Evolutionary conservation across 2,329 filamentous ascomycete genomes (phyloP), one percentile per base, ranked within the genome.

Genomic region (Teratosphaeria pseudoeucalypti): DNA sequence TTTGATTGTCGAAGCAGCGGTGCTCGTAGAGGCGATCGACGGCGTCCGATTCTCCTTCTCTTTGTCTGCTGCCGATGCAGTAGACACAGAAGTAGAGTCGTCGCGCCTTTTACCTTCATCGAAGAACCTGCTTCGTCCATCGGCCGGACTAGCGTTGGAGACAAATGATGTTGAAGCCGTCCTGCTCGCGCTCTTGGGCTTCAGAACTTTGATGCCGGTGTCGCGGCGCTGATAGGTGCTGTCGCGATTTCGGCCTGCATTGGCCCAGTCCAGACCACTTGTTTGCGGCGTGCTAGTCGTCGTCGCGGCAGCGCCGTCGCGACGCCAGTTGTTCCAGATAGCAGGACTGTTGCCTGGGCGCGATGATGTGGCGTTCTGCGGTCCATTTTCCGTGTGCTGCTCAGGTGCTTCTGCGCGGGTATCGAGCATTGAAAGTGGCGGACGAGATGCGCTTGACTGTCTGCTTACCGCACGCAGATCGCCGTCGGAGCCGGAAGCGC

Each of bases 191-290:
- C 85, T 79, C 71, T 90, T 94, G 1, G 92, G 86, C 69, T 91
- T 90, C 57, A 97, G 79, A 1, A 96, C 87, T 77, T 96, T 97
- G 88, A 97, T 97, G 56, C 85, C 86, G 56, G 88, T 83, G 79
- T 70, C 84, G 75, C 64, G 86, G 79, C 66, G 86, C 70, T 90
- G 87, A 70, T 90, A 90, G 29, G 85, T 85, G 27, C 74, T 72
- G 66, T 84, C 86, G 14, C 76, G 68, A 64, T 83, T 73, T 58
- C 80, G 80, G 64, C 75, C 78, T 62, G 84, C 82, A 59, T 78
- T 81, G n/a, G 77, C 75, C 67, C 78, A 79, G 52, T 87, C 85
- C 56, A 76, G 69, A 6, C 65, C 55, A 65, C 52, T 67, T 70
- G 74, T 58, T 70, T 70, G 57, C 26, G 55, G 49, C 16, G 62